Base-by-base conservation (phyloP, 805 yeast species). In the Wickerhamiella lipophila region DNA sequence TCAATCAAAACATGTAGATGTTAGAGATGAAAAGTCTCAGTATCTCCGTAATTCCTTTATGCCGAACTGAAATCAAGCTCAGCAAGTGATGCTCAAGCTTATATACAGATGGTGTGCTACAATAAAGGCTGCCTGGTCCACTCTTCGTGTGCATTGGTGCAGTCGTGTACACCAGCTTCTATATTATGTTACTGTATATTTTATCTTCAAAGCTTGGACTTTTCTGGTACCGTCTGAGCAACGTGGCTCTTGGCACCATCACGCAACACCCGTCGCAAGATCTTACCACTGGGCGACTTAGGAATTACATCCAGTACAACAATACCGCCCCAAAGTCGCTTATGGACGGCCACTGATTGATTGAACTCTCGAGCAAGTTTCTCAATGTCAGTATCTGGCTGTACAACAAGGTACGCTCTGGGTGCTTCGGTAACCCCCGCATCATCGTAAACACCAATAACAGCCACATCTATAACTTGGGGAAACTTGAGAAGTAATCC, bases 281-380 rank as follows among this genome's bases (percentile, higher is more conserved):
- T 85, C 73, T 87, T 87, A 57, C 96, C 96, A 6, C 94, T 81
- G 70, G 95, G 78, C 21, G 94, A 83, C 74, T 87, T 87, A 67
- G 96, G 96, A 62, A 87, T 76, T 60, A 80, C 88, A 50, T 77
- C 83, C 43, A 86, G 82, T 49, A 82, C 71, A 53, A 80, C 75
- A 52, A 84, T 75, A 22, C 67, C 68, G 2, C 67, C 68, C 61
- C 63, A 63, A 6, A 64, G 51, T 23, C 59, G 50, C 52, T 64
- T 64, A 51, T 62, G 67, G 19, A 52, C 43, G 2, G 68, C 58
- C 7, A 64, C 67, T 40, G 53, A 54, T 16, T 41, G 23, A 36
- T 63, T 62, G 42, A 64, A 55, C 64, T 64, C 63, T 11, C 36
- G 39, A 35, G 54, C 55, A 21, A 60, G 46, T n/a, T 47, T 53